phyloP scores from a whole-genome alignment of 768 basidiomycete genomes.

The Calocera viscosa region DNA sequence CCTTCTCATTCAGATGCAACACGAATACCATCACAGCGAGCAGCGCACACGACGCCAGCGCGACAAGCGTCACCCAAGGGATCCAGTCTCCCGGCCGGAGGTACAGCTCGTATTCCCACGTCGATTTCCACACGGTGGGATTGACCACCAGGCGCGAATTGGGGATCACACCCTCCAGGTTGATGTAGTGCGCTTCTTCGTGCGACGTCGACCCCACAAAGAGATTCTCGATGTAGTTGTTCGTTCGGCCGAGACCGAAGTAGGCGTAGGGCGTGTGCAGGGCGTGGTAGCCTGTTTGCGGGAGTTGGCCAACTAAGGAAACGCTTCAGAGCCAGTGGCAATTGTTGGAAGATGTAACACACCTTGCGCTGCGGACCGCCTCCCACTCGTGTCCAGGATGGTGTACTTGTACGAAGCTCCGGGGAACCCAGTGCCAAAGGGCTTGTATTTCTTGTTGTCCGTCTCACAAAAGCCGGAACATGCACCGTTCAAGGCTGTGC shows the following conservation, averaged over 20 bases:
- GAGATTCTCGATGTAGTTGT: constrained; percentile 98
- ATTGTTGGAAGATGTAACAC: constrained; percentile 14
- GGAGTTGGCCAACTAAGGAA: constrained; percentile 71
- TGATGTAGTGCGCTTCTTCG: constrained; percentile 58
- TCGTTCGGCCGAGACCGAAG: constrained; percentile 92
- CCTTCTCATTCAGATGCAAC: constrained; percentile 87
- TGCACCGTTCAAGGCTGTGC: constrained; percentile 78
- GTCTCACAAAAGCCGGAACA: constrained; percentile 71
- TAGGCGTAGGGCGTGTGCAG: constrained; percentile 86
- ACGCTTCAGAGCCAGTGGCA: constrained; percentile 12
- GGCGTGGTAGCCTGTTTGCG: constrained; percentile 85
- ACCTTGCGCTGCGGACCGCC: constrained; percentile 84
- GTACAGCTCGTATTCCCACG: constrained; percentile 83
- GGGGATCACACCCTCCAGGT: constrained; percentile 93
- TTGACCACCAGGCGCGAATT: constrained; percentile 95
- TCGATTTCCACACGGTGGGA: constrained; percentile 42
- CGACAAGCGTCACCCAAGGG: constrained; percentile 87
- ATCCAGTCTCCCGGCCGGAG: constrained; percentile 94
- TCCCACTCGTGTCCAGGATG: constrained; percentile 79
- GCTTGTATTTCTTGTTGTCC: constrained; percentile 59
- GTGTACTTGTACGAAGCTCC: constrained; percentile 97
- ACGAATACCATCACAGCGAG: constrained; percentile 74
- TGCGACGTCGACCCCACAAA: constrained; percentile 88
- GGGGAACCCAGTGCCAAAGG: constrained; percentile 86
- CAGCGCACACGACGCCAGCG: constrained; percentile 56